Percentiles rank a stretch among this genome's conserved stretches.
Conservation (phyloP, 2,329 filamentous ascomycete genomes). For the Fusarium pininemorale region DNA sequence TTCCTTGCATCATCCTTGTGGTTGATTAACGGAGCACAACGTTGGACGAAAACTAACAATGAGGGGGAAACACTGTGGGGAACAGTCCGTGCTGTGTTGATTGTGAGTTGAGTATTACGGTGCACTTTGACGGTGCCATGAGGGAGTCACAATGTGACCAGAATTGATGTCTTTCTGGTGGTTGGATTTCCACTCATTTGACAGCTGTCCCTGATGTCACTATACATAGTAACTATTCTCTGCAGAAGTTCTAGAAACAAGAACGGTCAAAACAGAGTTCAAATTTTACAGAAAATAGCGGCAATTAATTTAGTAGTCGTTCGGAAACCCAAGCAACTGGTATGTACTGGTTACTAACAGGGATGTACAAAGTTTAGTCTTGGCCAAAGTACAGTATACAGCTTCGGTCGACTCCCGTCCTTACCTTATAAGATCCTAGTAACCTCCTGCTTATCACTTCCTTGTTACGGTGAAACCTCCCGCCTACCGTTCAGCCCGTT, state of each 20-base stretch:
- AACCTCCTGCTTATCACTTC: slow-evolving; percentile 28
- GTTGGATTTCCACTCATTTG: not conserved
- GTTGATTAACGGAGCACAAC: slow-evolving; percentile 16
- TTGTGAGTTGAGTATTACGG: slow-evolving; percentile 4
- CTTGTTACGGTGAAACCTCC: slow-evolving; percentile 1
- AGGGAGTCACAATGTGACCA: not conserved
- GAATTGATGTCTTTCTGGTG: not conserved
- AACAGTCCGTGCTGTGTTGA: not conserved
- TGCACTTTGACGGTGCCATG: slow-evolving; percentile 1
- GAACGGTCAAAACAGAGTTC: slow-evolving; percentile 12
- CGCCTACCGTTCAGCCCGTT: slow-evolving; percentile 6
- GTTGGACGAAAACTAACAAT: slow-evolving; percentile 11
- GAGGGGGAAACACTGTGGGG: slow-evolving; percentile 15
- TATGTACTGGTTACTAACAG: slow-evolving; percentile 2
- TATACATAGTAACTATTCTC: not conserved
- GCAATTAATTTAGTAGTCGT: not conserved
- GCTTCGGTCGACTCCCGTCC: slow-evolving; percentile 33
- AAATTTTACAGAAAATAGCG: slow-evolving; percentile 3
- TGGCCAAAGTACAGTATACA: slow-evolving; percentile 22
- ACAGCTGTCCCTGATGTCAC: slow-evolving; percentile 21
- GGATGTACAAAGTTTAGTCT: not conserved
- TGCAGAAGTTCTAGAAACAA: slow-evolving; percentile 27
- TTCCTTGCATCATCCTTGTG: slow-evolving; percentile 34
- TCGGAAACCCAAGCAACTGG: not conserved
- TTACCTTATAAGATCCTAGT: slow-evolving; percentile 1